Conservation (phyloP, 768 basidiomycete species). For the Daedalea quercina region DNA sequence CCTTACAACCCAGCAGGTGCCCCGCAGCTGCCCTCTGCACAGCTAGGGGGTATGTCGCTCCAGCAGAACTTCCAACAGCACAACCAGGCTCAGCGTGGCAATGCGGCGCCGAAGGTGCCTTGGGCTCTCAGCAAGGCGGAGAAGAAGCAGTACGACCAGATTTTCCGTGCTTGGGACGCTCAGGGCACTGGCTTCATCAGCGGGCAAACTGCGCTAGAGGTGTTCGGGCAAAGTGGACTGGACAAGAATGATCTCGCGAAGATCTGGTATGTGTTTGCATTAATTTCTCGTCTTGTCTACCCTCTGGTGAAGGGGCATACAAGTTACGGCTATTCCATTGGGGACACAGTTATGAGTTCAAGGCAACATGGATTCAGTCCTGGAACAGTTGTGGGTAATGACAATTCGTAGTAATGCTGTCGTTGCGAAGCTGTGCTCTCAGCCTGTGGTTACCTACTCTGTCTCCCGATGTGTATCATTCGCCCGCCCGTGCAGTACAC, state of each 20-base stretch:
- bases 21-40: conserved; percentile 56
- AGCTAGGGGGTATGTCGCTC: conserved; percentile 51
- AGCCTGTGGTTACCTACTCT: no score
- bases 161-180: conserved; percentile 96
- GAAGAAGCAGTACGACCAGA: conserved; percentile 94
- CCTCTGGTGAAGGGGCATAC: no score
- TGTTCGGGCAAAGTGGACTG: conserved; percentile 91
- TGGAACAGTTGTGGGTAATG: no score
- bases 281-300: no score
- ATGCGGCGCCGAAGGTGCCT: conserved; percentile 59
- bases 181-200: conserved; percentile 76
- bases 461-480: no score
- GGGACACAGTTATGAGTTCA: no score
- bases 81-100: conserved; percentile 67
- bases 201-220: conserved; percentile 80
- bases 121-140: conserved; percentile 87
- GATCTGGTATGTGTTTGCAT: conserved; percentile 59
- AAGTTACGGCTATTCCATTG: no score
- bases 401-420: no score
- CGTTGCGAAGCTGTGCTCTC: no score
- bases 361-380: no score
- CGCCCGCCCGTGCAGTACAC: not conserved
- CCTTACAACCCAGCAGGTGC: conserved; percentile 53
- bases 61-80: conserved; percentile 87
- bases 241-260: conserved; percentile 85